Base-by-base conservation (phyloP, 192 early-diverging fungal species). In the Pilaira anomala region DNA sequence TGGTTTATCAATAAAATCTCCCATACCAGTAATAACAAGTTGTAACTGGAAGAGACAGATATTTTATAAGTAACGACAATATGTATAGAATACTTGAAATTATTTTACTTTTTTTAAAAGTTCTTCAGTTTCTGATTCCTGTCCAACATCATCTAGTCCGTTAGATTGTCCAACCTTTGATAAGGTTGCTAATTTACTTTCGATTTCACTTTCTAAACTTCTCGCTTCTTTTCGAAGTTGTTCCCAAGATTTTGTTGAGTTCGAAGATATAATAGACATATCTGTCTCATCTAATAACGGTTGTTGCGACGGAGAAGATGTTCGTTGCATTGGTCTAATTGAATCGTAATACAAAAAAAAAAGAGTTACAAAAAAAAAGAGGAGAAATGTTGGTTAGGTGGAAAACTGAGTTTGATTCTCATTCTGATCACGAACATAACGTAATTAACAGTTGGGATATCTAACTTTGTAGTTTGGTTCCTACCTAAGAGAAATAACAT, bases 191-290 rank as follows among this genome's bases (percentile, higher is more conserved):
- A 92, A 70, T 66, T 88, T 87, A 2, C 76, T 66, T 50, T 92
- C 88, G 21, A 85, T 83, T 60, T 92, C 90, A 65, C 78, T 84
- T 66, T 91, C 89, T 14, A 92, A 70, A 25, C 81, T 78, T 45
- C 89, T 78, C 12, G 85, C 89, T 36, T 91, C 84, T 54, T 84
- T 84, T 39, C 88, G 79, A 45, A 92, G 66, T 4, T 66, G 63
- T 45, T 92, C 90, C 90, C 90, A 92, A 1, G 77, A 65, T 2
- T 56, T 28, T 12, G 53, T 48, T 25, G 48, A 39, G 50, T 51
- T 50, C 12, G 33, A 21, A 3, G 51, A n/a, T 6, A 36, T 36
- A 9, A 36, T 36, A 3, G 63, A 71, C n/a, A 65, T n/a, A 58
- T 60, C 63, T 18, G 55, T 36, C 42, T 63, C 66, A 54, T 68